Percentiles rank a stretch among this genome's conserved stretches.
phyloP scores from a whole-genome alignment of 495 filamentous ascomycete genomes.

The Aspergillus wentii region DNA sequence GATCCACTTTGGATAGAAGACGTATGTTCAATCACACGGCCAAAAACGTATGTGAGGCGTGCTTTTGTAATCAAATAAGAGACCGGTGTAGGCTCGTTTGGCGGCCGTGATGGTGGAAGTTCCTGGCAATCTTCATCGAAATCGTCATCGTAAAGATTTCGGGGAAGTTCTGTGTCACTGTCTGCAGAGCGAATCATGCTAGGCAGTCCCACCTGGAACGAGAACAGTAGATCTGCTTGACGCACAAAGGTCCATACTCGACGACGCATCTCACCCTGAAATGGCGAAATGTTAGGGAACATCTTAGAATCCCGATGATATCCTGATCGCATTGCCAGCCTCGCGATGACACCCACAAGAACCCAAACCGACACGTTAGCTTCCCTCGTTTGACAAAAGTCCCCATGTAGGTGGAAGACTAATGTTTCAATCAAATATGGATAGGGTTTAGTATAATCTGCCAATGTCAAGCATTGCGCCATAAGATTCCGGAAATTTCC shows the following conservation, averaged over 20 bases:
- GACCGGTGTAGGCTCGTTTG: conserved; percentile 75
- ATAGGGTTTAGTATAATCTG: conserved; percentile 84
- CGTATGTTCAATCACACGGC: conserved; percentile 52
- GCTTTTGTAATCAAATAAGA: conserved; percentile 85
- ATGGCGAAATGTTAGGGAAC: conserved; percentile 77
- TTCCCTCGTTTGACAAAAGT: conserved; percentile 73
- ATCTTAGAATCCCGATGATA: conserved; percentile 88
- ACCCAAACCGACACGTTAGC: conserved; percentile 80
- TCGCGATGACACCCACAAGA: conserved; percentile 71
- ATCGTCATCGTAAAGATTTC: conserved; percentile 93
- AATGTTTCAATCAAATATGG: conserved; percentile 86
- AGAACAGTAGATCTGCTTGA: conserved; percentile 78
- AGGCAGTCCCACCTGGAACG: conserved; percentile 87
- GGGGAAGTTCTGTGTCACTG: conserved; percentile 79
- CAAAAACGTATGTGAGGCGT: conserved; percentile 57
- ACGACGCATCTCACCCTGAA: conserved; percentile 87
- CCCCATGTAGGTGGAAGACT: conserved; percentile 77
- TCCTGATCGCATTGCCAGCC: conserved; percentile 90
- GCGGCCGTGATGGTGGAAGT: conserved; percentile 70
- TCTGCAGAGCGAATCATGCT: conserved; percentile 79
- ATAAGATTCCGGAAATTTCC: conserved; percentile 74
- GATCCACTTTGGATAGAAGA: conserved; percentile 40
- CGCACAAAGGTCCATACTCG: conserved; percentile 84
- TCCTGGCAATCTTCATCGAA: conserved; percentile 73
- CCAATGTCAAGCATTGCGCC: conserved; percentile 80